These are phyloP conservation scores for Lepraria neglecta DNA, from an alignment of 495 filamentous ascomycete species.

Conservation along the genomic window DNA sequence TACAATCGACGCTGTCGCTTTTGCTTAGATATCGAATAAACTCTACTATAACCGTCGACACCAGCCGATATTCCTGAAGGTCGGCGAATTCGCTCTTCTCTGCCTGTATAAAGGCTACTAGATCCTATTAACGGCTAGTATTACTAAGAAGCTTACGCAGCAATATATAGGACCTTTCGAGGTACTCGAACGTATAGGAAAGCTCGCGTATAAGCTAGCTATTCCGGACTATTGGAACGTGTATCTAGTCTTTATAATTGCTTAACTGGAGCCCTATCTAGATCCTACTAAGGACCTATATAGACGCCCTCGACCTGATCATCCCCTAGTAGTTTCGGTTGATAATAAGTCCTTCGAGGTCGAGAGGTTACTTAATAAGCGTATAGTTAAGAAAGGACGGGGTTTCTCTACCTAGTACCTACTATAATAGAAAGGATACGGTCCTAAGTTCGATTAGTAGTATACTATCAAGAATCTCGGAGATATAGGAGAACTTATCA, in stretches of 20 bases:
- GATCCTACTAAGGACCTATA: background rate
- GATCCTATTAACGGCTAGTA: background rate
- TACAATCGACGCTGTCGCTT: background rate
- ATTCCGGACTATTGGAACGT: constrained; percentile 4
- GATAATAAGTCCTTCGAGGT: background rate
- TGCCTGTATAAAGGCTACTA: too few relatives aligned
- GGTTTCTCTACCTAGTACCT: too few relatives aligned
- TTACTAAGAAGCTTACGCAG: background rate
- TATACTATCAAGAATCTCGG: too few relatives aligned
- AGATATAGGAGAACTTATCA: too few relatives aligned
- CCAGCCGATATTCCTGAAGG: constrained; percentile 11
- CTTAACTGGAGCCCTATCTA: background rate
- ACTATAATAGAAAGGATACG: too few relatives aligned
- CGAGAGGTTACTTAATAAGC: background rate
- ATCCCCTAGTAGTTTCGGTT: background rate
- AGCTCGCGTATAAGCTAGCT: background rate
- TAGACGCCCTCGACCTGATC: background rate
- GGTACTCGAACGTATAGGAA: too few relatives aligned
- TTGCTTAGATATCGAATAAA: constrained; percentile 15
- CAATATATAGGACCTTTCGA: too few relatives aligned
- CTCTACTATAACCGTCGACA: constrained; percentile 16
- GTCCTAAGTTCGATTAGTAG: too few relatives aligned
- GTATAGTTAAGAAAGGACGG: background rate
- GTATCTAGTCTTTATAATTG: constrained; percentile 12
- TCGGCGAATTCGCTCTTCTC: background rate